Evolutionary conservation across 2,329 filamentous ascomycete genomes (phyloP).

Genomic region (Meredithiella fracta): DNA sequence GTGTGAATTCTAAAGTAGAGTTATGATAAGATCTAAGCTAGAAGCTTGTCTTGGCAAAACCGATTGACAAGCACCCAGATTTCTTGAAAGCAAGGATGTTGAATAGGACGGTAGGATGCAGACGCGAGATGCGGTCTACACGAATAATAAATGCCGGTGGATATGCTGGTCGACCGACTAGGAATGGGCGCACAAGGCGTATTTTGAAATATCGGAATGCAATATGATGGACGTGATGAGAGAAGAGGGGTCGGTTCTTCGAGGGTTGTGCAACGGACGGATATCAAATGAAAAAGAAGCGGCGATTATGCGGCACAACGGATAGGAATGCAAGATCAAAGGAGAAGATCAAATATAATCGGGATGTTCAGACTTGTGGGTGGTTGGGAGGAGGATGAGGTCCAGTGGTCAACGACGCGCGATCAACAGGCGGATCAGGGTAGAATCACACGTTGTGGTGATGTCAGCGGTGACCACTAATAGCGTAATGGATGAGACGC

Average conservation of each 20-base stretch:
- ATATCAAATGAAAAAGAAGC: neutral
- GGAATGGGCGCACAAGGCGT: no score
- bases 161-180: neutral
- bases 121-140: neutral
- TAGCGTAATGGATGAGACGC: no score
- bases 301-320: neutral
- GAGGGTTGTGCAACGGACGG: neutral
- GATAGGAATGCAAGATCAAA: neutral
- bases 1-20: constrained; percentile 1
- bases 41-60: constrained; percentile 5
- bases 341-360: neutral
- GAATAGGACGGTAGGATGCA: neutral
- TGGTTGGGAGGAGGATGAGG: neutral
- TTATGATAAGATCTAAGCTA: neutral
- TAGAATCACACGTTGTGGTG: constrained; percentile 1
- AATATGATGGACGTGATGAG: no score
- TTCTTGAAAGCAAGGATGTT: constrained; percentile 6
- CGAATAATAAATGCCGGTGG: neutral
- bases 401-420: no score
- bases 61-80: constrained; percentile 8
- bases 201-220: no score
- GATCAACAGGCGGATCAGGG: neutral
- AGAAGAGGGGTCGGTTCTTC: no score
- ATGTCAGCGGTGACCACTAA: constrained; percentile 6
- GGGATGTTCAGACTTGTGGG: neutral